Percentiles rank a stretch among this genome's conserved stretches.
phyloP scores from a whole-genome alignment of 2,329 filamentous ascomycete genomes.

The Microdochium bolleyi region DNA sequence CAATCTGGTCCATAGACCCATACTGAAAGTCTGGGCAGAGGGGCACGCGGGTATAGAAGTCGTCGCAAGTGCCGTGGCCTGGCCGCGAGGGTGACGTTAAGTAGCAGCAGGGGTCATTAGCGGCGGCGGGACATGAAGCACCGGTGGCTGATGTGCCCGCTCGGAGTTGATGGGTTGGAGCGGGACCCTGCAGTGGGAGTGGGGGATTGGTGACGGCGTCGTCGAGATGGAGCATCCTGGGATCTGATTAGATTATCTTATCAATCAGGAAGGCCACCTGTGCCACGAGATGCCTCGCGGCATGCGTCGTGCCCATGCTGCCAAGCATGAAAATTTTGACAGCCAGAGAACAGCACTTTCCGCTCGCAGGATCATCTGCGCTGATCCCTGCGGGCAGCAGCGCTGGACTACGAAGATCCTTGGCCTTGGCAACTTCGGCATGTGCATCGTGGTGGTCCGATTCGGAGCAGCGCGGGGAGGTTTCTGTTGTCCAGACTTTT shows the following conservation, averaged over 20 bases:
- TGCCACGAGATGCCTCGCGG: too few relatives aligned
- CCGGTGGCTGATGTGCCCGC: too few relatives aligned
- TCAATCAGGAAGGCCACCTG: not conserved
- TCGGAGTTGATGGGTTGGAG: not conserved
- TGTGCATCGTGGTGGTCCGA: not conserved
- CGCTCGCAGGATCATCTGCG: not conserved
- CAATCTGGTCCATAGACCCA: not conserved
- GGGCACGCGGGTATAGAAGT: not conserved
- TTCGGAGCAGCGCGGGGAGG: not conserved
- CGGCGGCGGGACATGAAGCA: not conserved
- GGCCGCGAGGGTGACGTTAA: not conserved
- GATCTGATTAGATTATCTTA: constrained; percentile 1
- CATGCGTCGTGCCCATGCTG: not conserved
- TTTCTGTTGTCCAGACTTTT: too few relatives aligned
- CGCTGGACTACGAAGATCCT: not conserved
- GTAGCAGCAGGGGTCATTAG: not conserved
- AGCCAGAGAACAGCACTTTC: not conserved
- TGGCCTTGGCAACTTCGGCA: not conserved
- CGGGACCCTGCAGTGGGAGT: not conserved
- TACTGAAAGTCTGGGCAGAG: not conserved
- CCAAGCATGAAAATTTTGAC: not conserved
- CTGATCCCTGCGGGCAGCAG: not conserved
- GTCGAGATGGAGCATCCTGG: not conserved
- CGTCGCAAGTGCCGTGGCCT: not conserved
- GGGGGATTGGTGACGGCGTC: too few relatives aligned